A percentile compares a stretch with the other conserved stretches of the same genome.
These are phyloP conservation scores for Malus domestica DNA, from an alignment of 306 rosid genomes.

Conservation along the genomic window ASM211411v1 NC_041804.1:3117001-3117500, in stretches of 20 bases:
- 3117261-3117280: constrained; percentile 79
- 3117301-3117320: constrained; percentile 73
- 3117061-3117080: constrained; percentile 89
- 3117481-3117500: neutral
- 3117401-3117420: too few species aligned
- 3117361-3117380: constrained; percentile 22
- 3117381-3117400: neutral
- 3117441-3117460: neutral
- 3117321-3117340: constrained; percentile 57
- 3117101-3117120: constrained; percentile 98
- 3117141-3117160: constrained; percentile 77
- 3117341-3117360: constrained; percentile 80
- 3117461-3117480: neutral
- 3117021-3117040: constrained; percentile 68
- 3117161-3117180: constrained; percentile 2
- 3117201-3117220: neutral
- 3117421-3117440: neutral
- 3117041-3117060: constrained; percentile 75
- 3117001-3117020: constrained; percentile 39
- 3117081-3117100: constrained; percentile 82
- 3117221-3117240: neutral
- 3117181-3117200: neutral
- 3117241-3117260: constrained; percentile 64
- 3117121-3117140: constrained; percentile 67
- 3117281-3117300: constrained; percentile 53